Conservation (phyloP, 441 rosid species). For the Adansonia grandidieri region DNA sequence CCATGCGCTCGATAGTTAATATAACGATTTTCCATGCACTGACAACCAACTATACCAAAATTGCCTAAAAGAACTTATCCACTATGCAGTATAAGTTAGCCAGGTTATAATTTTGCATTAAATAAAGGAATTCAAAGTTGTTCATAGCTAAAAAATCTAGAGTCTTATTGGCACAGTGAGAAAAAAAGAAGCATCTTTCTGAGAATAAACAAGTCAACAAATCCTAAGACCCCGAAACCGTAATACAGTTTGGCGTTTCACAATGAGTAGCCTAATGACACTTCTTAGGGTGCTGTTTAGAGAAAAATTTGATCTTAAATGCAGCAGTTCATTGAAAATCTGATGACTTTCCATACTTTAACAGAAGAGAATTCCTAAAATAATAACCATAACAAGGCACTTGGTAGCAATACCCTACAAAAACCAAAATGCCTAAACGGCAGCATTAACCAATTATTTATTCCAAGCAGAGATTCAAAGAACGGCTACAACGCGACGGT, state of each 20-base stretch:
- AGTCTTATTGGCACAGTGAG: neutral
- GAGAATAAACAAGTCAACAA: neutral
- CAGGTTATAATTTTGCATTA: neutral
- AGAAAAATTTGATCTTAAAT: too few species aligned
- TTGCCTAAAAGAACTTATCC: neutral
- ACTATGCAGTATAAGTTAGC: neutral
- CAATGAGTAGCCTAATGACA: neutral
- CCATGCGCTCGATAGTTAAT: neutral
- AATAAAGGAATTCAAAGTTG: neutral
- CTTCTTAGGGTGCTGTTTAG: neutral
- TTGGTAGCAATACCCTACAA: neutral
- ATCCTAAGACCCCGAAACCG: neutral
- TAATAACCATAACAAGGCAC: constrained; percentile 5
- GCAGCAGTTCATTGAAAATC: too few species aligned
- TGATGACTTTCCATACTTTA: neutral
- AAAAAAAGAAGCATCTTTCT: neutral
- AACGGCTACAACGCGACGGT: neutral
- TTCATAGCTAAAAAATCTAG: neutral
- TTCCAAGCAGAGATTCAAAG: neutral
- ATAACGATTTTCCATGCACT: neutral
- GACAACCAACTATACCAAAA: neutral
- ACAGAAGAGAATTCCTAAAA: neutral
- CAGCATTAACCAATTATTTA: neutral
- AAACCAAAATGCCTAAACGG: constrained; percentile 2
- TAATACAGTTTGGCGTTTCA: neutral